These are phyloP conservation scores for Schizophyllum amplum DNA, from an alignment of 1,284 basidiomycete genomes.

Conservation along the genomic window DNA sequence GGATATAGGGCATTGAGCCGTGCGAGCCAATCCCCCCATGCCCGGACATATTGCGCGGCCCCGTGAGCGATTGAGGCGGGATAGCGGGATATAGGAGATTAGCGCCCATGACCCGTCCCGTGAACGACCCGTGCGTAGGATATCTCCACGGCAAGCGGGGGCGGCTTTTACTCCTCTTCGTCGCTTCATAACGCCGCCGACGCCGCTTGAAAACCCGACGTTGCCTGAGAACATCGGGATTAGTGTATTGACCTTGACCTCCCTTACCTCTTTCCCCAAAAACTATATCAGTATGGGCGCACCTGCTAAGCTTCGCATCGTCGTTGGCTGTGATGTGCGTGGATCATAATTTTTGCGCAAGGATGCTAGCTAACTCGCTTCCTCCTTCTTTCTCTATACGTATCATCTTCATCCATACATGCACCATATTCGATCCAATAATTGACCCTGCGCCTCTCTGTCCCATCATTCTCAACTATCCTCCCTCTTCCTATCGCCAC, in stretches of 20 bases:
- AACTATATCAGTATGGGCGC: neutral
- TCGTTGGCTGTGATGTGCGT: conserved; percentile 15
- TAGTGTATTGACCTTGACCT: neutral
- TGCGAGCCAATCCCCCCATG: neutral
- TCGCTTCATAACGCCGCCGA: neutral
- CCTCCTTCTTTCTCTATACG: too few relatives aligned
- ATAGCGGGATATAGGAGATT: neutral
- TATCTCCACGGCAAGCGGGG: neutral
- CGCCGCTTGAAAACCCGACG: neutral
- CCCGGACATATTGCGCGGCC: neutral
- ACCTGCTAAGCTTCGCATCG: conserved; percentile 10
- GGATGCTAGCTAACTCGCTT: too few relatives aligned
- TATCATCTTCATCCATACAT: too few relatives aligned
- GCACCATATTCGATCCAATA: too few relatives aligned
- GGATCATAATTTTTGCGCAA: neutral
- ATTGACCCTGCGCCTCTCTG: too few relatives aligned
- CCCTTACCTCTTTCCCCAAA: neutral
- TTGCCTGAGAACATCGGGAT: too few relatives aligned
- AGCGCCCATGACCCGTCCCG: neutral
- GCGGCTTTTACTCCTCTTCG: neutral
- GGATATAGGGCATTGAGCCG: neutral
- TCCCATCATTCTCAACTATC: too few relatives aligned
- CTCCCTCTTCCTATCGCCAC: neutral
- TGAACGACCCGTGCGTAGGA: neutral
- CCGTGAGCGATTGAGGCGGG: neutral